Conservation (phyloP, 345 rosid genomes). For the Populus pruinosa region DNA sequence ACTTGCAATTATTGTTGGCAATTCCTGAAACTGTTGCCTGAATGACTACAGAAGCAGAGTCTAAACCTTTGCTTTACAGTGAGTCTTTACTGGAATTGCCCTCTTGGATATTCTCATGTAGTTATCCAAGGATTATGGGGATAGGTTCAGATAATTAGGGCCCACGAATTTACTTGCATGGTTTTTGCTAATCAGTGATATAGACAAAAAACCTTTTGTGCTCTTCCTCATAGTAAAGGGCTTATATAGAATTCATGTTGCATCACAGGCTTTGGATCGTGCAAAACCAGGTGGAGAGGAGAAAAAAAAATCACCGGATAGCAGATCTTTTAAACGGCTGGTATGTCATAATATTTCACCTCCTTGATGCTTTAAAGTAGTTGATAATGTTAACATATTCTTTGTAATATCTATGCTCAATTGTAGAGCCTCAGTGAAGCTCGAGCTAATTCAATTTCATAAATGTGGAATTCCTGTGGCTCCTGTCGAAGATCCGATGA, state of each 20-base stretch:
- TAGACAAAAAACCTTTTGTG: too few species aligned
- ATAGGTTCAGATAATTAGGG: background rate
- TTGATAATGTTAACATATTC: background rate
- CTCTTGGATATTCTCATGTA: background rate
- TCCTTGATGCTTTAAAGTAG: background rate
- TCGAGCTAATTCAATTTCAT: constrained; percentile 19
- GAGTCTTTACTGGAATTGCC: background rate
- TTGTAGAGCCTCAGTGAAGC: constrained; percentile 29
- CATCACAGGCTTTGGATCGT: constrained; percentile 31
- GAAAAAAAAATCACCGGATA: constrained; percentile 25
- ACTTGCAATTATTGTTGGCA: background rate
- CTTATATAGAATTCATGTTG: background rate
- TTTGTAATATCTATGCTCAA: background rate
- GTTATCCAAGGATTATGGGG: background rate
- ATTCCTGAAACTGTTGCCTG: background rate
- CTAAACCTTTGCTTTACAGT: background rate
- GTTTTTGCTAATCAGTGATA: background rate
- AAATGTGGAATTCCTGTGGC: background rate
- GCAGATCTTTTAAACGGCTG: constrained; percentile 33
- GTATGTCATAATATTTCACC: constrained; percentile 13
- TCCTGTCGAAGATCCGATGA: background rate
- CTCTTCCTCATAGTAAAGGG: background rate
- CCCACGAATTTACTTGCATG: background rate
- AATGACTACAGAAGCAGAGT: background rate
- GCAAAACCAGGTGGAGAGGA: constrained; percentile 31